These are phyloP conservation scores for Oenanthe javanica DNA, from an alignment of 140 eudicot genomes.

Conservation along the genomic window DNA sequence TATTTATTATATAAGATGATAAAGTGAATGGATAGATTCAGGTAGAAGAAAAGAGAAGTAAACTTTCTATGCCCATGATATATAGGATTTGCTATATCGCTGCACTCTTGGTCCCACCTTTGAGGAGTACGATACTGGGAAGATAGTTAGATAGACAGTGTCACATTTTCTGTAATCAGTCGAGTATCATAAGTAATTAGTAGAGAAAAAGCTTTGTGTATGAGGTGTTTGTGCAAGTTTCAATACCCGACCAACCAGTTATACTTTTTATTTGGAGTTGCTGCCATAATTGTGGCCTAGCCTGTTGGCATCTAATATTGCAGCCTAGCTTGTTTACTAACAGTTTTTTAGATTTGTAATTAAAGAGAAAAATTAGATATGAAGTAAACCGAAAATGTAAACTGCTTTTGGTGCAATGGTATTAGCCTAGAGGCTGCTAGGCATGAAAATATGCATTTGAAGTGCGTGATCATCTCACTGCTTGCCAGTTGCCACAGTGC, in stretches of 20 bases:
- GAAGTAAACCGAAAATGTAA: not conserved
- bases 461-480: not conserved
- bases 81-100: not conserved
- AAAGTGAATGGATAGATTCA: not conserved
- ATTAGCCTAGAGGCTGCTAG: not conserved
- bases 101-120: not conserved
- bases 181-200: not conserved
- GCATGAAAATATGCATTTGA: not conserved
- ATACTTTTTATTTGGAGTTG: not conserved
- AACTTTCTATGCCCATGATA: not conserved
- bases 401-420: not conserved
- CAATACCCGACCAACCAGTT: not conserved
- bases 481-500: not conserved
- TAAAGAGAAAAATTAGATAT: not conserved
- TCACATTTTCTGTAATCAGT: not conserved
- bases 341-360: not conserved
- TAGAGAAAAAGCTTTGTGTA: not conserved
- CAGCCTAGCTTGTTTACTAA: not conserved
- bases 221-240: not conserved
- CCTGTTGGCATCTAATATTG: not conserved
- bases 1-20: not conserved
- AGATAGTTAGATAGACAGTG: not conserved
- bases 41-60: not conserved
- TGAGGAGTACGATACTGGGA: not conserved
- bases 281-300: not conserved